A percentile compares a stretch with the other conserved stretches of the same genome.
Conservation (phyloP, 805 yeast genomes). For the Clavispora fructus region DNA sequence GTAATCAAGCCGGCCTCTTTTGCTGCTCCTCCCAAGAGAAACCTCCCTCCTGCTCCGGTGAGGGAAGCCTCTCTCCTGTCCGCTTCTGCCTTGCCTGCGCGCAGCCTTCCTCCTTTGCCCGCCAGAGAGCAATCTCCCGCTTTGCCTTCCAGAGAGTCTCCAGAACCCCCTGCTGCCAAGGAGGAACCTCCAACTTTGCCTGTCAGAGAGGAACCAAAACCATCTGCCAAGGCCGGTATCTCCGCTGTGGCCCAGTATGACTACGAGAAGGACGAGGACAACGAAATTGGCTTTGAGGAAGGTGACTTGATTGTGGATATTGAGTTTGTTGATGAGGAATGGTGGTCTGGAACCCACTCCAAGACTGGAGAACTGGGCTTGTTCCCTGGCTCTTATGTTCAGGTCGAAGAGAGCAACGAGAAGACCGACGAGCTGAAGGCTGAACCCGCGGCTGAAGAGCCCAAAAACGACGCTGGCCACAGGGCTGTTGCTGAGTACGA, state of each 20-base stretch:
- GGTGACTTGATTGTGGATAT: slow-evolving; percentile 65
- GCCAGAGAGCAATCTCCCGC: slow-evolving; percentile 11
- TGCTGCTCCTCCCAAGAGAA: slow-evolving; percentile 16
- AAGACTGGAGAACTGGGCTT: slow-evolving; percentile 46
- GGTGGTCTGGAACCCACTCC: slow-evolving; percentile 51
- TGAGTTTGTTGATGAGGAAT: slow-evolving; percentile 67
- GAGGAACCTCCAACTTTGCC: slow-evolving; percentile 1
- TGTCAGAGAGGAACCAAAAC: slow-evolving; percentile 2
- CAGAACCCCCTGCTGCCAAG: no score
- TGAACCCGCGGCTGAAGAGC: slow-evolving; percentile 15
- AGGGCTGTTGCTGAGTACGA: slow-evolving; percentile 67
- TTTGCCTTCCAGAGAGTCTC: slow-evolving; percentile 10
- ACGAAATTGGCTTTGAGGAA: slow-evolving; percentile 62
- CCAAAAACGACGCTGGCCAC: slow-evolving; percentile 13
- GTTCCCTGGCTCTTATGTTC: slow-evolving; percentile 54
- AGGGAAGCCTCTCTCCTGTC: slow-evolving; percentile 13
- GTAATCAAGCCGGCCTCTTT: slow-evolving; percentile 4
- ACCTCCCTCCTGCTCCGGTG: slow-evolving; percentile 17
- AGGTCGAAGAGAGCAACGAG: slow-evolving; percentile 19
- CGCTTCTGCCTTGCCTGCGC: slow-evolving; percentile 12
- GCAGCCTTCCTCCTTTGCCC: slow-evolving; percentile 8
- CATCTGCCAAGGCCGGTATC: slow-evolving; percentile 11
- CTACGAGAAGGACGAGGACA: slow-evolving; percentile 69
- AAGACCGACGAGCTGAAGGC: slow-evolving; percentile 11
- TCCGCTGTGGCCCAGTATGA: slow-evolving; percentile 80